Evolutionary conservation across 164 flowering plant genomes (phyloP).

Genomic region (Annona squamosa): DNA sequence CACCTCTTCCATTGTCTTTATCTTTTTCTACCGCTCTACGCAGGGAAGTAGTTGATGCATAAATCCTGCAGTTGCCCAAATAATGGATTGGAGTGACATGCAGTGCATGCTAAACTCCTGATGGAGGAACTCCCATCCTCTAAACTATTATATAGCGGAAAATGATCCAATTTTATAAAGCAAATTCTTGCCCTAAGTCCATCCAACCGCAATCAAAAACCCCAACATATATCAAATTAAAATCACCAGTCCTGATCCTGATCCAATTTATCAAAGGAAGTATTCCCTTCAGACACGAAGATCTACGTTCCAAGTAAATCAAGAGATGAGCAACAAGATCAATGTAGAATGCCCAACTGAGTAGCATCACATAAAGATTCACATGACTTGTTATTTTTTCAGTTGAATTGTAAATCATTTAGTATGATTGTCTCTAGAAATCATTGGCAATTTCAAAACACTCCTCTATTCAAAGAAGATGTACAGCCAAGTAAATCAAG

Average conservation of each 20-base stretch:
- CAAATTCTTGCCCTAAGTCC: neutral
- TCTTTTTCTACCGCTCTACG: neutral
- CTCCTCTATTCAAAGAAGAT: no score
- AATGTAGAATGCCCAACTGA: neutral
- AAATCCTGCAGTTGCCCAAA: neutral
- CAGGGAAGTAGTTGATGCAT: neutral
- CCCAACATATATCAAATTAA: neutral
- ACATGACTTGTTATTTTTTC: no score
- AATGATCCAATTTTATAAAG: neutral
- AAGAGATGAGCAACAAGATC: neutral
- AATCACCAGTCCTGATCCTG: neutral
- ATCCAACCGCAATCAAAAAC: neutral
- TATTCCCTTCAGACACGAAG: neutral
- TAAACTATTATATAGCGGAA: neutral
- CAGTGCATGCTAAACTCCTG: neutral
- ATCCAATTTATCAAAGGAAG: neutral
- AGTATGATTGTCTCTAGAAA: no score
- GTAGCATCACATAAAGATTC: no score
- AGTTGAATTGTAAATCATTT: no score
- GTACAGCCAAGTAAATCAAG: no score
- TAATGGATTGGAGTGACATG: neutral
- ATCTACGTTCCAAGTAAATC: neutral
- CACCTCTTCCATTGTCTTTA: no score
- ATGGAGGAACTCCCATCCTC: neutral
- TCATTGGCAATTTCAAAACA: no score